Evolutionary conservation across 192 early-diverging fungal genomes (phyloP).

Genomic region (Glomus cerebriforme): DNA sequence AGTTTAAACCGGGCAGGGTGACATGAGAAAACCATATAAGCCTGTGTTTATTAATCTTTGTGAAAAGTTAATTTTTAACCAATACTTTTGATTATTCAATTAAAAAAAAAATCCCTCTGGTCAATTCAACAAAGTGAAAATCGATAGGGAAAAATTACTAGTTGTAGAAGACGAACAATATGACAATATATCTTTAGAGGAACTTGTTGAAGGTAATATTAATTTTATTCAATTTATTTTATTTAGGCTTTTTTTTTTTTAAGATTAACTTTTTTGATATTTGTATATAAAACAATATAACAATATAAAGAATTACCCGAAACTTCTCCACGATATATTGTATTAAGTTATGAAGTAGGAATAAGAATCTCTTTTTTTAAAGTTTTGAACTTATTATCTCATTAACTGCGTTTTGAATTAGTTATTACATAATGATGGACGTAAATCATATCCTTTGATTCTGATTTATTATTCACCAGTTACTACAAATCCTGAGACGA

Average conservation of each 20-base stretch:
- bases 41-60: too few species aligned
- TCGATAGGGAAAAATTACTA: slow-evolving; percentile 44
- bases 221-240: background rate
- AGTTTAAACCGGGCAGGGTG: too few species aligned
- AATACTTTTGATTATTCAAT: background rate
- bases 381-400: background rate
- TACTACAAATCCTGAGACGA: slow-evolving; percentile 44
- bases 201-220: slow-evolving; percentile 53
- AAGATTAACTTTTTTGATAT: background rate
- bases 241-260: background rate
- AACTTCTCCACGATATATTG: slow-evolving; percentile 62
- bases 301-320: slow-evolving; percentile 57
- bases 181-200: slow-evolving; percentile 52
- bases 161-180: slow-evolving; percentile 52
- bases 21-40: too few species aligned
- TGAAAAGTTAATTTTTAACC: background rate
- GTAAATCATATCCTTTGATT: slow-evolving; percentile 73
- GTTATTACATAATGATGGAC: slow-evolving; percentile 62
- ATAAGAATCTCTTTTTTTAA: background rate
- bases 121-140: slow-evolving; percentile 41
- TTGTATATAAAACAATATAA: slow-evolving; percentile 6
- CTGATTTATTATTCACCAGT: slow-evolving; percentile 67
- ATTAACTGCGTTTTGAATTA: slow-evolving; percentile 27
- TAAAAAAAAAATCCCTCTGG: background rate
- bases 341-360: slow-evolving; percentile 58